phyloP scores from a whole-genome alignment of 176 grass and related monocot genomes.

The Dactylis glomerata region DNA sequence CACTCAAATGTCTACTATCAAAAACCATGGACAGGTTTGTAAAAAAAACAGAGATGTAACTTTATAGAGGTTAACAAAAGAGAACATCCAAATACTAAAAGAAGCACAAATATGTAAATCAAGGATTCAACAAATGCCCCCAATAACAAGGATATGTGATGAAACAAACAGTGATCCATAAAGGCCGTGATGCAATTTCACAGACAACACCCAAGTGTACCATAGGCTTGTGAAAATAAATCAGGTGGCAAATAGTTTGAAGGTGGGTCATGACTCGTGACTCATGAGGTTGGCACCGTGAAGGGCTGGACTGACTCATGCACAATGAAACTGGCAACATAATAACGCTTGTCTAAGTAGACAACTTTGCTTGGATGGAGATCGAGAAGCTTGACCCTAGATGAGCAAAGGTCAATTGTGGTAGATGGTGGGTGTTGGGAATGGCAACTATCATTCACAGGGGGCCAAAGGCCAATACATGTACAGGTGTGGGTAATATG shows the following conservation, averaged over 20 bases:
- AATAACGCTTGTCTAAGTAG: conserved; percentile 15
- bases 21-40: background rate
- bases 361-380: conserved; percentile 4
- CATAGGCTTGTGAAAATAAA: background rate
- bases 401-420: background rate
- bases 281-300: background rate
- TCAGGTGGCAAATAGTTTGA: background rate
- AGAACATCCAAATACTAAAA: background rate
- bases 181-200: background rate
- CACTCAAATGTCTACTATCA: conserved; percentile 2
- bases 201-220: background rate
- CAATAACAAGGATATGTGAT: background rate
- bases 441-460: too few species aligned
- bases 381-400: background rate
- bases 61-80: background rate
- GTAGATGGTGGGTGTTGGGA: background rate
- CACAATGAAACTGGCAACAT: conserved; percentile 7
- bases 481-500: too few species aligned
- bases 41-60: background rate
- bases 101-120: conserved; percentile 1
- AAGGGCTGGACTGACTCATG: background rate
- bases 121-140: conserved; percentile 3
- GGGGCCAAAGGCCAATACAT: too few species aligned
- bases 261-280: background rate
- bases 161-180: conserved; percentile 11